Conservation (phyloP, 2,329 filamentous ascomycete species). For the Trichoderma asperellum region DNA sequence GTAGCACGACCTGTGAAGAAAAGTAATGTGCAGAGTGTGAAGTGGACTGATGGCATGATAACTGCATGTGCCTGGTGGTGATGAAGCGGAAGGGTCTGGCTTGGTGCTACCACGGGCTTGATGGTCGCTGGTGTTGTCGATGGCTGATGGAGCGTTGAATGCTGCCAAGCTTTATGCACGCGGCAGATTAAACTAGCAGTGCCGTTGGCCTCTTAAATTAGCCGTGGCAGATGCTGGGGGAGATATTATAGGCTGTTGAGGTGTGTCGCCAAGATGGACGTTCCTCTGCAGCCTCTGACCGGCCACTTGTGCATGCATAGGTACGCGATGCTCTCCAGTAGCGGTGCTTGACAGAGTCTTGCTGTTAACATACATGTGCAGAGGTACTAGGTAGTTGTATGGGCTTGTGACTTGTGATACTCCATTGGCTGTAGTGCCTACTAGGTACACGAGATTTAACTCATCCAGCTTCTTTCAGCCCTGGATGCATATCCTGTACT, state of each 20-base stretch:
- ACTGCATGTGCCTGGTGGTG: neutral
- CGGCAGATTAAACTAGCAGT: neutral
- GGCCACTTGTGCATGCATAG: neutral
- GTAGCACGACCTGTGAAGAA: neutral
- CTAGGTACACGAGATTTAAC: too few relatives aligned
- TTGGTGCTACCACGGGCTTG: neutral
- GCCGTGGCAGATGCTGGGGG: too few relatives aligned
- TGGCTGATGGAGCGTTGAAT: neutral
- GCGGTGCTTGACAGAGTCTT: neutral
- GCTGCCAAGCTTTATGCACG: neutral
- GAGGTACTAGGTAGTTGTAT: neutral
- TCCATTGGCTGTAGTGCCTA: neutral
- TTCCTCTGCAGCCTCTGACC: constrained; percentile 7
- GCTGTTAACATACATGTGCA: neutral
- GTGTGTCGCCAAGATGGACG: neutral
- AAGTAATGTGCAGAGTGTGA: too few relatives aligned
- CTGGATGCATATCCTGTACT: too few relatives aligned
- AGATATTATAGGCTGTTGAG: too few relatives aligned
- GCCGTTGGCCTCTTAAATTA: neutral
- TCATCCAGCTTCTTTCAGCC: neutral
- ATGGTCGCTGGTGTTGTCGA: neutral
- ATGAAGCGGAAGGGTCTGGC: neutral
- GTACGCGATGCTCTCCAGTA: neutral
- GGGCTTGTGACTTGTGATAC: neutral
- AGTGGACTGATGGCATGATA: neutral